Evolutionary conservation across 2,329 filamentous ascomycete species (phyloP).

Genomic region (Blumeriella jaapii): DNA sequence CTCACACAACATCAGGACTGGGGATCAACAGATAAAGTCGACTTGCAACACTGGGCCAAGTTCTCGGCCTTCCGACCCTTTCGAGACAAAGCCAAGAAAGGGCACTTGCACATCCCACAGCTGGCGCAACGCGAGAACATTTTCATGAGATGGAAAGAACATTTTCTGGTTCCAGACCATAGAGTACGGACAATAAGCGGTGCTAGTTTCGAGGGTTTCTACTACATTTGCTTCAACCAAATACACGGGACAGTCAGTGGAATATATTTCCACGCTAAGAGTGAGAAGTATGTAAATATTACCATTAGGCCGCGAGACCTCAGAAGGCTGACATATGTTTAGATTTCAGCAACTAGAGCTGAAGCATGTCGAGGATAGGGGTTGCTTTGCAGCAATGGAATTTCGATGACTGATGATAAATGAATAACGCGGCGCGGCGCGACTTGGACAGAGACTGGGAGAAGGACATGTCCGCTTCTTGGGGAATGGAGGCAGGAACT

Average conservation of each 20-base stretch:
- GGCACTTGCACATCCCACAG: constrained; percentile 52
- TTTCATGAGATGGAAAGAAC: constrained; percentile 99
- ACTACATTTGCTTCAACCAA: constrained; percentile 99
- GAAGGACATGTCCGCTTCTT: constrained; percentile 3
- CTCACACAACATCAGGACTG: constrained; percentile 78
- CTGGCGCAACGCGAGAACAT: constrained; percentile 74
- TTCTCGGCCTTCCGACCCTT: constrained; percentile 80
- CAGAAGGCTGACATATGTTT: background rate
- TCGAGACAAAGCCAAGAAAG: constrained; percentile 44
- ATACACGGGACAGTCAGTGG: constrained; percentile 74
- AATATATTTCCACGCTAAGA: constrained; percentile 97
- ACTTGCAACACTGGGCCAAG: constrained; percentile 85
- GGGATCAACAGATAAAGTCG: constrained; percentile 86
- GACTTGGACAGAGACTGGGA: constrained; percentile 4
- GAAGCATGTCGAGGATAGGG: constrained; percentile 73
- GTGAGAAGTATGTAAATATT: constrained; percentile 68
- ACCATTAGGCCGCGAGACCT: background rate
- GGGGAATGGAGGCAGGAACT: constrained; percentile 4
- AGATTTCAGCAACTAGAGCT: constrained; percentile 91
- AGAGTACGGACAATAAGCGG: constrained; percentile 81
- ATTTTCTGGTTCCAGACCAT: constrained; percentile 93
- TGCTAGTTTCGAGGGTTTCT: constrained; percentile 96
- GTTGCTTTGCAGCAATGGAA: constrained; percentile 78
- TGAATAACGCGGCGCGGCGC: constrained; percentile 13
- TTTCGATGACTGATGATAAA: constrained; percentile 54